Base-by-base conservation (phyloP, 129 eudicot genomes). In the Centaurea solstitialis region DNA sequence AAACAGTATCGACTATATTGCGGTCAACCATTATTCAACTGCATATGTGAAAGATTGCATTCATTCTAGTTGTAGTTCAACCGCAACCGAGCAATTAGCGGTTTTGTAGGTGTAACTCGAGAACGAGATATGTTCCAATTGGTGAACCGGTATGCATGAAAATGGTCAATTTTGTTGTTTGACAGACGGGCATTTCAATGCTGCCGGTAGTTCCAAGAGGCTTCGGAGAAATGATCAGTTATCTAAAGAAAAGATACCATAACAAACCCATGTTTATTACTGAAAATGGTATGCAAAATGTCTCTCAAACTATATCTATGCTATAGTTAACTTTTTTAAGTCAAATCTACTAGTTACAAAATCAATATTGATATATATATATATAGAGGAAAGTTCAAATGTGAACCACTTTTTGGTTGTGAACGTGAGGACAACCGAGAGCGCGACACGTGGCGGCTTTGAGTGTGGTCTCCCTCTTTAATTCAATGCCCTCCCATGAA, bases 181-280 rank as follows among this genome's bases (percentile, higher is more conserved):
- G 67, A 72, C 86, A 92, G 99, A 89, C 91, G 10, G 94, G 91
- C 37, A 83, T 87, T 81, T 11, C 59, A 7, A 68, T 79, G 6
- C 82, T 90, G 68, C 90, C 62, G 17, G 97, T 90, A 12, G 97
- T 94, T 67, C 99, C 99, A 18, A 74, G 87, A 83, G 99, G 96
- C 80, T 79, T 92, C 82, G 91, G 91, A 82, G 87, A 89, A 71
- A 74, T 86, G 69, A 53, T 94, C 68, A 70, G 75, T 45, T 94
- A 89, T 85, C 17, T 92, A 26, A 90, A 83, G 86, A 83, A 81
- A 69, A 92, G 93, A 86, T 94, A 94, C 81, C 72, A 87, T 76
- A 92, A 89, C 89, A 94, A 79, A 75, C 92, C 97, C 6, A 92
- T 94, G 88, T 90, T 87, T 85, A 74, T 94, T 39, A 92, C 97